These are phyloP conservation scores for Cystobasidium onofrii DNA, from an alignment of 768 basidiomycete genomes.

Conservation along the genomic window DNA sequence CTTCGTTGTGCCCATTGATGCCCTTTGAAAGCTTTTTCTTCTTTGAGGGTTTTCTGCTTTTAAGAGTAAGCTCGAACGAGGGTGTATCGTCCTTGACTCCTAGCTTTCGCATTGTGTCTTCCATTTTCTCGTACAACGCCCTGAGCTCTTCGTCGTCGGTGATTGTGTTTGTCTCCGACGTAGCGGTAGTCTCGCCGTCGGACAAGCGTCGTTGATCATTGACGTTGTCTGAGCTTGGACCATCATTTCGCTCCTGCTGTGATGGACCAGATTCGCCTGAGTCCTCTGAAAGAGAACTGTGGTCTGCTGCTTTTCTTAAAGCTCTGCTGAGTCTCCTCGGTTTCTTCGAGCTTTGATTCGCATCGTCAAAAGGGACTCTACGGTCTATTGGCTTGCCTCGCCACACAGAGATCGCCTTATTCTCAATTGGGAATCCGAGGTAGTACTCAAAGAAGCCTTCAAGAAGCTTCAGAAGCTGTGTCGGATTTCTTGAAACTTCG, in stretches of 20 bases:
- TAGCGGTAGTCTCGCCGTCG: not conserved
- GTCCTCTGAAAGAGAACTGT: not conserved
- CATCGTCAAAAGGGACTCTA: not conserved
- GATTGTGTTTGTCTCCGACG: not conserved
- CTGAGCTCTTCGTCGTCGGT: conserved; percentile 1
- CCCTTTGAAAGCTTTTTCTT: not conserved
- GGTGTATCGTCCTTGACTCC: not conserved
- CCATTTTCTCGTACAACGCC: not conserved
- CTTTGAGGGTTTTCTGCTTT: not conserved
- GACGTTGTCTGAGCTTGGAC: not conserved
- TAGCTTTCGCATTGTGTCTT: not conserved
- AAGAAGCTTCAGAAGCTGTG: not conserved
- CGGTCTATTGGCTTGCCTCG: conserved; percentile 4
- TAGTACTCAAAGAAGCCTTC: conserved; percentile 30
- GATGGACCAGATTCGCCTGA: not conserved
- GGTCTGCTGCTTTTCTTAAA: not conserved
- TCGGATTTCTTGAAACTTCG: not conserved
- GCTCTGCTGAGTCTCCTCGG: not conserved
- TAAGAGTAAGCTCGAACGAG: not conserved
- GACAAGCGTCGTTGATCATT: not conserved
- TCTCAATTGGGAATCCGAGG: conserved; percentile 14
- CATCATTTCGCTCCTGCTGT: not conserved
- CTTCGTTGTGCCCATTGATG: not conserved
- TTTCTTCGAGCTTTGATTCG: not conserved
- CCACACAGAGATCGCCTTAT: conserved; percentile 16